Evolutionary conservation across 495 filamentous ascomycete species (phyloP), one percentile per base, ranked within the genome.

Genomic region (Pyrenopolyporus hunteri): DNA sequence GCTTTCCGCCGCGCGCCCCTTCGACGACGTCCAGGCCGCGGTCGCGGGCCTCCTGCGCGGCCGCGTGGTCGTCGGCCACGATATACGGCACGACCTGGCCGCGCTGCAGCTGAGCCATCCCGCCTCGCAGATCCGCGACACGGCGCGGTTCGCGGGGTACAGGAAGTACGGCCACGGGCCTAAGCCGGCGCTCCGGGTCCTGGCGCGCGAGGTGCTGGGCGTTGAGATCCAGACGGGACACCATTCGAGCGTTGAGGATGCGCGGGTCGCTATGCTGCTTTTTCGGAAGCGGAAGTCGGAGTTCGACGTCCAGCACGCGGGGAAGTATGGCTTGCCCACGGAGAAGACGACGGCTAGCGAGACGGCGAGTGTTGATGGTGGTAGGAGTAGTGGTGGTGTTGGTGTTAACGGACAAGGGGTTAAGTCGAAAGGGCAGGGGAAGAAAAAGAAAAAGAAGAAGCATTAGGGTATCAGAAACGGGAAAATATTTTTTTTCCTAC

Each of bases 51-150:
- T 98, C 3, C 73, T 98, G 4, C 75, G 85, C 16, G 88, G 80
- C 9, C 79, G 89, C 11, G 83, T 98, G 25, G 74, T 98, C 0
- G 83, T 98, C 2, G 94, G 94, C 0, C 94, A 98, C 72, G 90
- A 93, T n/a, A 72, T 98, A 22, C 85, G 87, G 60, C 89, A 97
- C 62, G 94, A 98, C 70, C 72, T 98, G 17, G 82, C 86, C 19
- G 93, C 82, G 6, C 76, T 98, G 36, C 73, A 89, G 29, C 74
- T 98, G 20, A 78, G 81, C 10, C 93, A 97, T 65, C 87, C 93
- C 7, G 83, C 83, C 57, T 79, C 83, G 51, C 85, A 90, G 67
- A 87, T 93, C 20, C 79, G 94, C 53, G 94, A 98, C 73, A 98
- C 94, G 33, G 87, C 89, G 66, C 85, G 85, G 54, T 87, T 89